These are phyloP conservation scores for Hanseniaspora thailandica DNA, from an alignment of 805 yeast species.

Conservation along the genomic window DNA sequence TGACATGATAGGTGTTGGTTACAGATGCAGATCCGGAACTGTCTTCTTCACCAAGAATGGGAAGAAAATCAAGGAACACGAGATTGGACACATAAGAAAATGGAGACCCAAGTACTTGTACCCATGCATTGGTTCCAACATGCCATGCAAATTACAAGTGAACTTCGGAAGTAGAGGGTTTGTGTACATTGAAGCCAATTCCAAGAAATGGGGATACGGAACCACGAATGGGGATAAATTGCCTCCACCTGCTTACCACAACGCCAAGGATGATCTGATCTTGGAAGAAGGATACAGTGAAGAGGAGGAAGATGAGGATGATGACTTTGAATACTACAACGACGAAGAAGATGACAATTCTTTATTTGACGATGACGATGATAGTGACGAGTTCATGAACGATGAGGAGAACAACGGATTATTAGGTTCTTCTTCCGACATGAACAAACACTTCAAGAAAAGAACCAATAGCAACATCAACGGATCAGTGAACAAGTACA, in stretches of 20 bases:
- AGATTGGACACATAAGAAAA: conserved; percentile 62
- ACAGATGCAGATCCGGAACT: conserved; percentile 69
- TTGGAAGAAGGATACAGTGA: conserved; percentile 39
- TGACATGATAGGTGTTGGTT: conserved; percentile 89
- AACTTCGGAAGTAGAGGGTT: conserved; percentile 83
- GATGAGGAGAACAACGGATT: conserved; percentile 2
- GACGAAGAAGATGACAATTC: conserved; percentile 3
- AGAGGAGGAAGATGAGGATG: conserved; percentile 20
- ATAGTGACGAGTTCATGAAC: not conserved
- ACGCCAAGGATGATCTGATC: conserved; percentile 64
- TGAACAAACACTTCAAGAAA: not conserved
- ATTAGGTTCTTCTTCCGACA: not conserved
- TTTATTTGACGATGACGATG: not conserved
- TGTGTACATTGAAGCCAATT: conserved; percentile 84
- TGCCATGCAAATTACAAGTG: conserved; percentile 71
- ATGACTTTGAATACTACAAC: conserved; percentile 13
- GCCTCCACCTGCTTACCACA: conserved; percentile 88
- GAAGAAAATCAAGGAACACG: conserved; percentile 69
- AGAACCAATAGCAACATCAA: not conserved
- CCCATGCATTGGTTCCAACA: conserved; percentile 83
- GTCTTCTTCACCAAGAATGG: conserved; percentile 92
- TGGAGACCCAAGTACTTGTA: conserved; percentile 60
- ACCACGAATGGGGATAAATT: conserved; percentile 76
- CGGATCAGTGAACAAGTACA: not conserved
- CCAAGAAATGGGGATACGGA: conserved; percentile 93